phyloP scores from a whole-genome alignment of 108 stramenopile genomes.

The Mediolabrus comicus region DNA sequence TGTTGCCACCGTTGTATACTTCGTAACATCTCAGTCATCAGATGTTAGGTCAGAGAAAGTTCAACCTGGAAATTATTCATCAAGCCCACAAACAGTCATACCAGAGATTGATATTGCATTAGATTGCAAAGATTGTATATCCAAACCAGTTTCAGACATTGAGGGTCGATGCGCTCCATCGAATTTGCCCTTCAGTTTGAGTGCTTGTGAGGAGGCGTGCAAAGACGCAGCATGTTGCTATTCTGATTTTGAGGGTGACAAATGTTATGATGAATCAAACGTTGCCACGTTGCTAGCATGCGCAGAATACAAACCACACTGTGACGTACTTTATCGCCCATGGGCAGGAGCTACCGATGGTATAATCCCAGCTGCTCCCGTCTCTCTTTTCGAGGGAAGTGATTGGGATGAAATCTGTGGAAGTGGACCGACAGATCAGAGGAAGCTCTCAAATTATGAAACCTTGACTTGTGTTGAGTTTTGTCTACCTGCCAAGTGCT shows the following conservation, averaged over 20 bases:
- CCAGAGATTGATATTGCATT: background rate
- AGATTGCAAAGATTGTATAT: background rate
- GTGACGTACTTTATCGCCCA: constrained; percentile 1
- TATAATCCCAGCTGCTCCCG: background rate
- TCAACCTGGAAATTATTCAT: no score
- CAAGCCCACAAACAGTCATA: background rate
- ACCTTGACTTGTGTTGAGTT: background rate
- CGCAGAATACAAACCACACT: background rate
- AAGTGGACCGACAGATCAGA: background rate
- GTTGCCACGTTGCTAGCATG: background rate
- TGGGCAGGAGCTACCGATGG: background rate
- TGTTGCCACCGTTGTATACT: background rate
- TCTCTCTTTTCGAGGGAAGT: background rate
- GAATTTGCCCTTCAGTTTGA: background rate
- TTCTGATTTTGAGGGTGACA: constrained; percentile 1
- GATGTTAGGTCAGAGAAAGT: background rate
- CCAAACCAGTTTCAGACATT: background rate
- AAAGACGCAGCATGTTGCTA: constrained; percentile 3
- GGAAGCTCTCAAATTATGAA: background rate
- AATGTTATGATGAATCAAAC: constrained; percentile 9
- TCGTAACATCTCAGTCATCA: background rate
- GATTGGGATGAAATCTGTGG: constrained; percentile 13
- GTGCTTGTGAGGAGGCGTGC: background rate
- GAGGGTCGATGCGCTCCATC: background rate
- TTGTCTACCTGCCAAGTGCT: background rate